Evolutionary conservation across 2,329 filamentous ascomycete species (phyloP), one percentile per base, ranked within the genome.

Genomic region (Metarhizium rileyi): DNA sequence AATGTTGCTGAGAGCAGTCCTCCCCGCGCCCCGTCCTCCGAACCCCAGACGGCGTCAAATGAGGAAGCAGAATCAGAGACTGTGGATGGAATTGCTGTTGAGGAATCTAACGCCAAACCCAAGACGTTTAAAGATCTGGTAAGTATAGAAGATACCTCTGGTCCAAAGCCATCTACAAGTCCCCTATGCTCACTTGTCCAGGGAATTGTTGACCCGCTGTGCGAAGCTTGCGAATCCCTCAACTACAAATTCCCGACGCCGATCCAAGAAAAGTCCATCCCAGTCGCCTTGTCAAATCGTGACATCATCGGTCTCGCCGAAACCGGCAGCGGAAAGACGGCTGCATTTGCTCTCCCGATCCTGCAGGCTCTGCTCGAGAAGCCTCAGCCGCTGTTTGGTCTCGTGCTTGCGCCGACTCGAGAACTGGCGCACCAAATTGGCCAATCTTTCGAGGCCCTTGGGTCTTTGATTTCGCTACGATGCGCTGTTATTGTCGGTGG

Each of bases 281-380:
- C 91, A 4, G 65, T 77, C 47, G 90, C 90, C 33, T 75, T 96
- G 4, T 70, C 86, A 61, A 83, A 86, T 47, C 81, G 89, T 60
- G 93, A 97, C 66, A 75, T 97, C 30, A 95, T 98, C 58, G 93
- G 90, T 40, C 76, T 97, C 47, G 93, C 93, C 28, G 91, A 98
- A 69, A 98, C 93, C 0, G 93, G 93, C 58, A 90, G 84, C 62
- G 93, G 93, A 69, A 98, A 97, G 73, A 97, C 93, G 0, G 91
- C 90, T 6, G 90, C 93, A 0, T 98, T 97, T 65, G 90, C 89
- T 0, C 74, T 98, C 3, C 93, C 93, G 1, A 94, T 98, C 36
- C 77, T 98, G 2, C 90, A 96, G 65, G 83, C 86, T 3, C 79
- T 98, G 1, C 86, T 97, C 70, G 86, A 93, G 50, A 88, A 90